Conservation (phyloP, 2,329 filamentous ascomycete species). For the Tolypocladium capitatum region DNA sequence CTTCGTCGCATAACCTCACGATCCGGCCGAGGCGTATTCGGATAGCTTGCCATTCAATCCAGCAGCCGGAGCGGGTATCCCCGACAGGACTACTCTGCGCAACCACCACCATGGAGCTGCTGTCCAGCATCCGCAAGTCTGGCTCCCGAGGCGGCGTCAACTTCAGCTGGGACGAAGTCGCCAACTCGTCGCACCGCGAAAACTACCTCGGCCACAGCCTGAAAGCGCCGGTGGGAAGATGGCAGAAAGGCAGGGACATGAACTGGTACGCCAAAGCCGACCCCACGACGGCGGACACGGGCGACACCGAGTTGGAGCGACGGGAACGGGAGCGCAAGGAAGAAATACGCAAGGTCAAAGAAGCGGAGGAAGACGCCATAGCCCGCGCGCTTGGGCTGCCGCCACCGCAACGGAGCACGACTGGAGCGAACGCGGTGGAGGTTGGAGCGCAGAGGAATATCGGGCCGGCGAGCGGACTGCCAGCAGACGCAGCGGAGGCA, state of each 20-base stretch:
- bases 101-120: slow-evolving; percentile 61
- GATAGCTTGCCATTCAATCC: background rate
- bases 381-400: slow-evolving; percentile 71
- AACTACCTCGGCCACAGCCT: slow-evolving; percentile 81
- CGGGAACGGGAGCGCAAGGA: slow-evolving; percentile 52
- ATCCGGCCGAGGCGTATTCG: background rate
- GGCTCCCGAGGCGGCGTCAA: slow-evolving; percentile 89
- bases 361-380: slow-evolving; percentile 87
- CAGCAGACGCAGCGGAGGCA: slow-evolving; percentile 10
- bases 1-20: background rate
- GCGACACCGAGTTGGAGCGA: slow-evolving; percentile 46
- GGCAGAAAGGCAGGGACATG: slow-evolving; percentile 65
- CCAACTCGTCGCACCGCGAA: slow-evolving; percentile 75
- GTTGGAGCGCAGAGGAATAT: slow-evolving; percentile 30
- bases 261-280: slow-evolving; percentile 52
- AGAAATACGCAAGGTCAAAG: slow-evolving; percentile 71
- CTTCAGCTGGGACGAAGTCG: slow-evolving; percentile 94
- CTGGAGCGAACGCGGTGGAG: slow-evolving; percentile 56
- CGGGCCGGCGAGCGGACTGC: slow-evolving; percentile 13
- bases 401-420: slow-evolving; percentile 44
- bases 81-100: no score
- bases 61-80: background rate
- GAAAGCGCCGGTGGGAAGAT: slow-evolving; percentile 83
- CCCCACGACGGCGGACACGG: slow-evolving; percentile 27
- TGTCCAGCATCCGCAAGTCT: slow-evolving; percentile 78